A percentile compares a stretch with the other conserved stretches of the same genome.
Conservation (phyloP, 768 basidiomycete genomes). For the Podaxis pistillaris region DNA sequence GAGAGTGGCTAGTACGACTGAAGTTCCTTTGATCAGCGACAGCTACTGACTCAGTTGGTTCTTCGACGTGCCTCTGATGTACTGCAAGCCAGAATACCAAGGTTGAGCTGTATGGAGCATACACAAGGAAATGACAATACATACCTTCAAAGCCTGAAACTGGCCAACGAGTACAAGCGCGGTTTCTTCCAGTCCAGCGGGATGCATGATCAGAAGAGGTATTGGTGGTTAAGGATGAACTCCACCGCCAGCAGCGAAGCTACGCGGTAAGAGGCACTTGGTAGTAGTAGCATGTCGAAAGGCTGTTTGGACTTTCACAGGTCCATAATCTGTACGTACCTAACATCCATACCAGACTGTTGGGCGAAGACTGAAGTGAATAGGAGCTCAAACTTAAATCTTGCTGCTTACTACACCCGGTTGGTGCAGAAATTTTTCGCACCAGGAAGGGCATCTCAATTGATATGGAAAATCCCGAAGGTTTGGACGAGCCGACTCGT, state of each 20-base stretch:
- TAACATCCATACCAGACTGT: not conserved
- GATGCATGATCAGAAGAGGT: not conserved
- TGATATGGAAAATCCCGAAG: not conserved
- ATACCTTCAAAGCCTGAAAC: not conserved
- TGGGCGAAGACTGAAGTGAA: not conserved
- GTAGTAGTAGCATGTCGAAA: conserved; percentile 1
- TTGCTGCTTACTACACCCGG: not conserved
- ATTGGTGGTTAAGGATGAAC: not conserved
- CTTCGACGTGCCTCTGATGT: not conserved
- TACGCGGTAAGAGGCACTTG: not conserved
- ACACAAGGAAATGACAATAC: not conserved
- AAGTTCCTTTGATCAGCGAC: not conserved
- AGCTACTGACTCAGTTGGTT: no score
- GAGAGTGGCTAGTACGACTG: not conserved
- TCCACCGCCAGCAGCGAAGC: not conserved
- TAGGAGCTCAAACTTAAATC: not conserved
- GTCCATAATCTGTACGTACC: not conserved
- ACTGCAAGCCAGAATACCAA: not conserved
- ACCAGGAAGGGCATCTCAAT: not conserved
- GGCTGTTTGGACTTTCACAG: not conserved
- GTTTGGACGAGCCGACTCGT: not conserved
- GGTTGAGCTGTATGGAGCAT: not conserved
- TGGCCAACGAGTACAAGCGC: not conserved
- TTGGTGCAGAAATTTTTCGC: not conserved
- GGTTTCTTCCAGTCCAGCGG: not conserved